Base-by-base conservation (phyloP, 2,329 filamentous ascomycete genomes). In the Cladosporium cucumerinum region DNA sequence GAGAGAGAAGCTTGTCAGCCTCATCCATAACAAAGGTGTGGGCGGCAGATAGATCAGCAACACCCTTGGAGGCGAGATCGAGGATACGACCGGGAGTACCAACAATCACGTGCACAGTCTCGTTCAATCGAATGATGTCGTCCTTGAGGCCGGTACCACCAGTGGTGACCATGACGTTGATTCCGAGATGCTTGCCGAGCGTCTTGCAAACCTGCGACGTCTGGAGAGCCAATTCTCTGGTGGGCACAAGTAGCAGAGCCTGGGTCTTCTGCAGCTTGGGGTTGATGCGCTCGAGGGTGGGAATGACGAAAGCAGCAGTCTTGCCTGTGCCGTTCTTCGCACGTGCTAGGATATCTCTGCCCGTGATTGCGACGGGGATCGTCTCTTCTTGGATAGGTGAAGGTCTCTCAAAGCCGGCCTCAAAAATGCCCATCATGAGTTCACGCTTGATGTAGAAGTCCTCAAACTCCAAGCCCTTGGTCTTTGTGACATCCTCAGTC, bases 21-120 rank as follows among this genome's bases (percentile, higher is more conserved):
- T 99, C 95, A 75, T 99, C 95, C 95, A 99, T 99, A 81, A 99
- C 92, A 77, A 99, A 99, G 75, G 96, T 98, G 73, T 93, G 90
- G 77, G 95, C 98, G 80, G 96, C 90, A 73, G 93, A 96, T 58
- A 99, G 86, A 79, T 99, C 95, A 68, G 95, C 95, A 66, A 99
- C 93, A 69, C 91, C 93, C 82, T 99, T 98, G 78, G 93, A 93
- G 66, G 95, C 94, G 71, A 99, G 82, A 82, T 99, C 95, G 68
- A 98, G 87, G 73, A 99, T 97, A 83, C 95, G 88, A 69, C 95
- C 95, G 36, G 95, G 95, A 64, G 95, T 99, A 76, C 95, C 95
- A 74, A 99, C 95, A 75, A 99, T 91, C 77, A 99, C 94, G 81
- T 99, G 95, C 71, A 99, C 94, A 61, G 94, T 86, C 71, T 99